Percentiles rank a stretch among this genome's conserved stretches.
Conservation (phyloP, 2,329 filamentous ascomycete species). For the Tolypocladium capitatum region DNA sequence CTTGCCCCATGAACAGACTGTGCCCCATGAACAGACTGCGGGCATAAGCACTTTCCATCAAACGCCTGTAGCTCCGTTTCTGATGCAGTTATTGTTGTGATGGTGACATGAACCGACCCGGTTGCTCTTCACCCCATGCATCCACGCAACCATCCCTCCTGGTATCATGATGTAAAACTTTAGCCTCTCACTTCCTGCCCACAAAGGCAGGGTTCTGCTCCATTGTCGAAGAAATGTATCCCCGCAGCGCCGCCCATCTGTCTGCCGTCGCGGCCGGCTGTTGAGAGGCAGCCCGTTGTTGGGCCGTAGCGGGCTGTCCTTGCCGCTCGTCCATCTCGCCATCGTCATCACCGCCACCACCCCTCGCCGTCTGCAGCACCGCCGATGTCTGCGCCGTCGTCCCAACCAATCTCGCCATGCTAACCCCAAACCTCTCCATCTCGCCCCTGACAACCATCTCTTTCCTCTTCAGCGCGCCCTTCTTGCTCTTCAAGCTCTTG, state of each 20-base stretch:
- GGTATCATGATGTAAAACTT: not conserved
- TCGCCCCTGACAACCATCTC: slow-evolving; percentile 68
- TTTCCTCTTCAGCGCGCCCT: slow-evolving; percentile 72
- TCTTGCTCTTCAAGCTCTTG: slow-evolving; percentile 60
- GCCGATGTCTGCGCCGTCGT: slow-evolving; percentile 14
- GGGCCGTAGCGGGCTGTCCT: slow-evolving; percentile 3
- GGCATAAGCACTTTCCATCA: not conserved
- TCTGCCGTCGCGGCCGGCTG: slow-evolving; percentile 31
- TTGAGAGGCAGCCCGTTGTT: slow-evolving; percentile 3
- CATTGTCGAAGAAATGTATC: slow-evolving; percentile 77
- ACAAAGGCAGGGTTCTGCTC: slow-evolving; percentile 72
- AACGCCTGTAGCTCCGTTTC: not conserved
- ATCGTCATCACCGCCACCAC: slow-evolving; percentile 7
- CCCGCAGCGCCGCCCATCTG: slow-evolving; percentile 70
- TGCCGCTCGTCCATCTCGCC: not conserved
- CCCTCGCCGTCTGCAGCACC: slow-evolving; percentile 2
- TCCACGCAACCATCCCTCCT: not conserved
- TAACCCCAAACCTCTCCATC: slow-evolving; percentile 71
- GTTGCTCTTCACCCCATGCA: not conserved
- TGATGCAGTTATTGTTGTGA: not conserved
- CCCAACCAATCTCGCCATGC: slow-evolving; percentile 59
- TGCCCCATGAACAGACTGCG: not conserved
- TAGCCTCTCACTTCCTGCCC: slow-evolving; percentile 10
- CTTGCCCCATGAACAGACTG: not conserved
- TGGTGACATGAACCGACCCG: not conserved